Conservation (phyloP, 495 filamentous ascomycete species). For the Aspergillus campestris region DNA sequence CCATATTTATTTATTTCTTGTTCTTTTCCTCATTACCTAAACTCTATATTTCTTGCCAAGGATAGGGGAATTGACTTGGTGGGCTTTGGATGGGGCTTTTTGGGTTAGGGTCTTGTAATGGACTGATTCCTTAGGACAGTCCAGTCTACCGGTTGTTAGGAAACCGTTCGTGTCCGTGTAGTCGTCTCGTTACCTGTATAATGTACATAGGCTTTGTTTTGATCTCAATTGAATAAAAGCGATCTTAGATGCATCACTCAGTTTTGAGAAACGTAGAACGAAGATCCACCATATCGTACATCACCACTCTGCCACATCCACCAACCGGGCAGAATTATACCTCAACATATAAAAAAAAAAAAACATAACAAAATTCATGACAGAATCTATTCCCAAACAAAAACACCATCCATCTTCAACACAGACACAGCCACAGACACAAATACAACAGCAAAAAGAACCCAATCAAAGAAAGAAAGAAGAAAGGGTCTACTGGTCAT, state of each 20-base stretch:
- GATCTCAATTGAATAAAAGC: constrained; percentile 14
- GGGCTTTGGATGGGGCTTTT: too few species aligned
- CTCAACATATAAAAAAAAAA: neutral
- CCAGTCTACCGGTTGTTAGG: too few species aligned
- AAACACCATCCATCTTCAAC: neutral
- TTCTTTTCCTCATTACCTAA: neutral
- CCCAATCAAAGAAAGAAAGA: neutral
- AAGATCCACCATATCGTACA: constrained; percentile 5
- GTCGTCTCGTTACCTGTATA: constrained; percentile 14
- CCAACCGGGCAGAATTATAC: neutral
- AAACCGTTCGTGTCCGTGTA: too few species aligned
- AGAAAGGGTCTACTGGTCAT: constrained; percentile 5
- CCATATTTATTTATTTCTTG: constrained; percentile 2
- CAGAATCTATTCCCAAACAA: too few species aligned
- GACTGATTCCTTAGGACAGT: too few species aligned
- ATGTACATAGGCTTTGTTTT: constrained; percentile 15
- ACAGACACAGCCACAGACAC: too few species aligned
- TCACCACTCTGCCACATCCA: neutral
- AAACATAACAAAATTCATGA: neutral
- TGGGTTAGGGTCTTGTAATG: neutral
- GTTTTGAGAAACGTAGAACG: neutral
- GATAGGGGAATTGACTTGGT: neutral
- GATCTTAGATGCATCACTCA: constrained; percentile 1
- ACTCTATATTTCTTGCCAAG: neutral
- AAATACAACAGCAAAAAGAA: neutral